phyloP scores from a whole-genome alignment of 1,139 yeast genomes.

The Blastobotrys malaysiensis region DNA sequence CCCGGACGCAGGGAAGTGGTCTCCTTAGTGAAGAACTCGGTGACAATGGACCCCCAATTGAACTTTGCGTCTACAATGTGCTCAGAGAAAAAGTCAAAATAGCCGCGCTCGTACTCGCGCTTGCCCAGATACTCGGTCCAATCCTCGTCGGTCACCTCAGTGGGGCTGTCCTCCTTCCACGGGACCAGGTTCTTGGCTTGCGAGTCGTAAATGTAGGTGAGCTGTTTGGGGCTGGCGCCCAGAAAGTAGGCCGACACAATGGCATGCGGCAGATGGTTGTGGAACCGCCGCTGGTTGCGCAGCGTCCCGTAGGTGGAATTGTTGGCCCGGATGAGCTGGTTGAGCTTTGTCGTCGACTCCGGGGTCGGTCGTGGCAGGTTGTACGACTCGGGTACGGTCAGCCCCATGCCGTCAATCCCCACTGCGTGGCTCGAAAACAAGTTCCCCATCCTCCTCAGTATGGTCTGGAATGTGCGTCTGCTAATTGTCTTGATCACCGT shows the following conservation, averaged over 20 bases:
- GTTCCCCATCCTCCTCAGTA: not conserved
- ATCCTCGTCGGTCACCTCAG: slow-evolving; percentile 31
- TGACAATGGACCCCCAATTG: slow-evolving; percentile 28
- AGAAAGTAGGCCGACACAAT: slow-evolving; percentile 20
- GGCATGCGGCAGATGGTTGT: slow-evolving; percentile 32
- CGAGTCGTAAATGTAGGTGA: slow-evolving; percentile 25
- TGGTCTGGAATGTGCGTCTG: not conserved
- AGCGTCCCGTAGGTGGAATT: slow-evolving; percentile 28
- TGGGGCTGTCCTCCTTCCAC: slow-evolving; percentile 32
- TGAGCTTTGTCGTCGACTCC: slow-evolving; percentile 20
- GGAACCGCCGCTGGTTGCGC: slow-evolving; percentile 27
- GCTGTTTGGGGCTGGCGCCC: slow-evolving; percentile 22
- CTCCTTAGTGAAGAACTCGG: slow-evolving; percentile 14
- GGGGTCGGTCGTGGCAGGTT: slow-evolving; percentile 18
- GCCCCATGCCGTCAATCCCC: slow-evolving; percentile 17
- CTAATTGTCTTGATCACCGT: not conserved
- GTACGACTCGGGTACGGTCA: slow-evolving; percentile 11
- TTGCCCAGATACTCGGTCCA: slow-evolving; percentile 29
- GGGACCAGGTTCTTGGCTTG: slow-evolving; percentile 16
- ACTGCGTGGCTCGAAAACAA: not conserved
- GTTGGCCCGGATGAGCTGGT: slow-evolving; percentile 28
- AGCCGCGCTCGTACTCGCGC: slow-evolving; percentile 28
- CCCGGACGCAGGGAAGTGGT: slow-evolving; percentile 18
- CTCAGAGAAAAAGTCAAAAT: slow-evolving; percentile 30
- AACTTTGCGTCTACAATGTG: slow-evolving; percentile 25